These are phyloP conservation scores for Globisporangium heterothallicum DNA, from an alignment of 352 stramenopile genomes.

Conservation along the genomic window DNA sequence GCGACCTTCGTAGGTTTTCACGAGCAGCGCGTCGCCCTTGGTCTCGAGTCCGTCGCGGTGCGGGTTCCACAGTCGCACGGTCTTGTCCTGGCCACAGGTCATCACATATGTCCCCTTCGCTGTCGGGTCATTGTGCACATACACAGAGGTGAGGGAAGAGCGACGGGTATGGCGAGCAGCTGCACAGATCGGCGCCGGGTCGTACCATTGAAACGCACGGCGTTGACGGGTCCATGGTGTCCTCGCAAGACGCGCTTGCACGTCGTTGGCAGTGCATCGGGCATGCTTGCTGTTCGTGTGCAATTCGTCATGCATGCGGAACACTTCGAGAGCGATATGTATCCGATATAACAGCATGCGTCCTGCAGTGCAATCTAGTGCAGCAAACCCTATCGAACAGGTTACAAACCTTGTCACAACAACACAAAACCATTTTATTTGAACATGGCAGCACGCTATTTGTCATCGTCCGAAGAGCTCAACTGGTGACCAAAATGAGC, in stretches of 20 bases:
- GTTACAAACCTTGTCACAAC: too few relatives aligned
- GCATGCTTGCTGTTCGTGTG: constrained; percentile 2
- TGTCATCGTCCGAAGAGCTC: constrained; percentile 36
- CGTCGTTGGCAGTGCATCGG: constrained; percentile 23
- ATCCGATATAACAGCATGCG: too few relatives aligned
- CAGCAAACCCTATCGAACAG: too few relatives aligned
- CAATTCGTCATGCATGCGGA: too few relatives aligned
- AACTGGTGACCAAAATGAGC: constrained; percentile 19
- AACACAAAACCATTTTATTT: neutral
- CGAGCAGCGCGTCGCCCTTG: constrained; percentile 53
- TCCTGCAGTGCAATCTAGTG: too few relatives aligned
- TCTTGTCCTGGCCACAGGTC: constrained; percentile 85
- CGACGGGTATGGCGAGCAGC: too few relatives aligned
- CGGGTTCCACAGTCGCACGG: constrained; percentile 84
- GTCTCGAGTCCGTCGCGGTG: constrained; percentile 64
- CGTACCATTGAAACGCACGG: constrained; percentile 79
- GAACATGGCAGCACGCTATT: neutral
- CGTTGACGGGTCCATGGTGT: constrained; percentile 68
- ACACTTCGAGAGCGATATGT: neutral
- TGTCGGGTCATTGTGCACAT: constrained; percentile 13
- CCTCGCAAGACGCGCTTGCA: constrained; percentile 53
- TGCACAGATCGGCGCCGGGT: neutral
- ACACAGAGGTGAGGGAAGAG: neutral
- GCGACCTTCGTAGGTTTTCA: constrained; percentile 83
- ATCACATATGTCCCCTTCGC: constrained; percentile 88